A percentile compares a stretch with the other conserved stretches of the same genome.
Conservation (phyloP, 2,329 filamentous ascomycete species). For the Teratosphaeria destructans region DNA sequence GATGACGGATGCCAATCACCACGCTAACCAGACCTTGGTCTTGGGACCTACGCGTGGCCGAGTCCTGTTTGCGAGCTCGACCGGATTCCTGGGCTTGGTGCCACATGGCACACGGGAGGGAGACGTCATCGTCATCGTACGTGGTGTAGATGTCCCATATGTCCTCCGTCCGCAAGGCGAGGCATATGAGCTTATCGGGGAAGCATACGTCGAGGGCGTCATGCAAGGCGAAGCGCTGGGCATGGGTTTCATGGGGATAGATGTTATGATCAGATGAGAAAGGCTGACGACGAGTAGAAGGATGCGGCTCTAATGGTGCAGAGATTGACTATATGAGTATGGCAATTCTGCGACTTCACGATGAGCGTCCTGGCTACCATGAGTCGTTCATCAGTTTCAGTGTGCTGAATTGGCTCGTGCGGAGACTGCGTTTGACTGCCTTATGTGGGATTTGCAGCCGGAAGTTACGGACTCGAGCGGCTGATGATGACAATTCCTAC, state of each 20-base stretch:
- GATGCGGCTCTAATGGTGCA: too few species aligned
- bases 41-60: constrained; percentile 20
- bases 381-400: background rate
- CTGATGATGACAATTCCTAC: background rate
- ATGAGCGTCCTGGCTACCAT: background rate
- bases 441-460: background rate
- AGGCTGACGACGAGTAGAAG: background rate
- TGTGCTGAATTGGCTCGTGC: background rate
- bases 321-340: too few species aligned
- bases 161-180: constrained; percentile 12
- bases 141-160: constrained; percentile 18
- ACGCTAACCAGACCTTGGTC: constrained; percentile 16
- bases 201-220: constrained; percentile 25
- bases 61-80: constrained; percentile 17
- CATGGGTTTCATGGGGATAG: constrained; percentile 11
- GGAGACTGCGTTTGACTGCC: background rate
- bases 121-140: constrained; percentile 19
- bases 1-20: constrained; percentile 8
- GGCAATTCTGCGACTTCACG: too few species aligned
- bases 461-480: background rate
- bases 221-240: constrained; percentile 23
- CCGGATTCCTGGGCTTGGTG: constrained; percentile 19
- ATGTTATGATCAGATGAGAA: constrained; percentile 14
- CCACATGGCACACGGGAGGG: constrained; percentile 17
- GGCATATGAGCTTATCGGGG: constrained; percentile 20